A percentile compares a stretch with the other conserved stretches of the same genome.
Evolutionary conservation across 2,329 filamentous ascomycete species (phyloP).

Genomic region (Hymenotorrendiella dingleyae): DNA sequence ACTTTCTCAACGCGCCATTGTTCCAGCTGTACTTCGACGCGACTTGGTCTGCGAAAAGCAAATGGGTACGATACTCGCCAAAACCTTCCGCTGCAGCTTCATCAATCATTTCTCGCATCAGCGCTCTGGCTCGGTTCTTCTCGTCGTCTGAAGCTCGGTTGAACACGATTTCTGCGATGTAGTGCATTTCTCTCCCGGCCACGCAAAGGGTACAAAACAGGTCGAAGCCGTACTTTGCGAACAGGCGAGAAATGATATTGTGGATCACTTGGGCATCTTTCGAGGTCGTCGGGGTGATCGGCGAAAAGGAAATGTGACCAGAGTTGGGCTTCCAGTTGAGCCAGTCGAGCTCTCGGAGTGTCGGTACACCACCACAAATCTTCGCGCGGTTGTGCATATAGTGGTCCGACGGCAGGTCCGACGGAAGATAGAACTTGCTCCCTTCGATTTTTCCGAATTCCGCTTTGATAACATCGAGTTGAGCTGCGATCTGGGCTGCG

Average conservation of each 20-base stretch:
- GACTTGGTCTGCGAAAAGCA: slow-evolving; percentile 40
- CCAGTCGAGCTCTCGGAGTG: slow-evolving; percentile 33
- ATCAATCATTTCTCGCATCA: slow-evolving; percentile 35
- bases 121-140: slow-evolving; percentile 28
- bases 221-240: slow-evolving; percentile 42
- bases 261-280: slow-evolving; percentile 39
- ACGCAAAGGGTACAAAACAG: slow-evolving; percentile 46
- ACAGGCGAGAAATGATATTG: slow-evolving; percentile 40
- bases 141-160: slow-evolving; percentile 34
- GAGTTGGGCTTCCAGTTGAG: slow-evolving; percentile 48
- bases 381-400: slow-evolving; percentile 27
- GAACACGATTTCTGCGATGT: slow-evolving; percentile 50
- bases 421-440: slow-evolving; percentile 29
- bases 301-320: slow-evolving; percentile 43
- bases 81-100: slow-evolving; percentile 36
- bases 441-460: slow-evolving; percentile 28
- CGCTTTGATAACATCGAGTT: slow-evolving; percentile 23
- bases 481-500: slow-evolving; percentile 20
- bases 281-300: slow-evolving; percentile 31
- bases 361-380: slow-evolving; percentile 27
- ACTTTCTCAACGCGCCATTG: slow-evolving; percentile 35
- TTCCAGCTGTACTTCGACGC: slow-evolving; percentile 39
- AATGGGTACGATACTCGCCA: slow-evolving; percentile 41
- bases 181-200: slow-evolving; percentile 30
- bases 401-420: slow-evolving; percentile 27